Percentiles rank a stretch among this genome's conserved stretches.
These are phyloP conservation scores for Alternaria sp. DNA, from an alignment of 2,329 filamentous ascomycete species.

Conservation along the genomic window DNA sequence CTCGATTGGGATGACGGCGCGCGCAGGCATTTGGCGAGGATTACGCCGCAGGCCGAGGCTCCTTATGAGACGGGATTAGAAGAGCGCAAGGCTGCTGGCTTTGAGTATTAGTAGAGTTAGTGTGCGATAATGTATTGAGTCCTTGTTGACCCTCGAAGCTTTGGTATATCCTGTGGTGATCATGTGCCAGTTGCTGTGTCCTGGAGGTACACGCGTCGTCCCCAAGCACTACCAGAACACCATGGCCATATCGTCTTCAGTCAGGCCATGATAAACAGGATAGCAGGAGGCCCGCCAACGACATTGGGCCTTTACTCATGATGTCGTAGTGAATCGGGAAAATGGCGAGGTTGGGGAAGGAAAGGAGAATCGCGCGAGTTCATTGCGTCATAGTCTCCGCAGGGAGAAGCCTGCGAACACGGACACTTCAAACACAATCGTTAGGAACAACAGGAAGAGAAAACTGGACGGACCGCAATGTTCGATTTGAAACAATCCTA, in stretches of 20 bases:
- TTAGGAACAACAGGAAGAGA: neutral
- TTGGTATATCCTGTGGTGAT: neutral
- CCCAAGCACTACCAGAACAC: neutral
- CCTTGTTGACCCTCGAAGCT: neutral
- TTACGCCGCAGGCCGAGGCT: conserved; percentile 82
- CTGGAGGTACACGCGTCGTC: neutral
- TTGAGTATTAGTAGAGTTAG: conserved; percentile 26
- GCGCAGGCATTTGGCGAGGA: conserved; percentile 78
- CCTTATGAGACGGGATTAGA: conserved; percentile 72
- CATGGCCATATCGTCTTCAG: neutral
- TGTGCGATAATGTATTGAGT: neutral
- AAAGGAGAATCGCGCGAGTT: neutral
- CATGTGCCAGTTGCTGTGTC: neutral
- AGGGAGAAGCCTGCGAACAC: neutral
- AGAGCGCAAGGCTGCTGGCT: conserved; percentile 24
- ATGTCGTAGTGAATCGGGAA: neutral
- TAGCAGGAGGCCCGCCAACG: neutral
- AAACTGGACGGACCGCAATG: rapidly evolving
- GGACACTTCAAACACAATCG: neutral
- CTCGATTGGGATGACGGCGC: conserved; percentile 84
- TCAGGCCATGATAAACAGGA: no score
- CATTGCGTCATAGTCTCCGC: neutral
- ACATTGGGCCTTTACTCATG: neutral
- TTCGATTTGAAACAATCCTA: neutral
- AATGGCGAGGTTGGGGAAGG: neutral